Evolutionary conservation across 2,329 filamentous ascomycete species (phyloP), one percentile per base, ranked within the genome.

Genomic region (Ceratocystis smalleyi): DNA sequence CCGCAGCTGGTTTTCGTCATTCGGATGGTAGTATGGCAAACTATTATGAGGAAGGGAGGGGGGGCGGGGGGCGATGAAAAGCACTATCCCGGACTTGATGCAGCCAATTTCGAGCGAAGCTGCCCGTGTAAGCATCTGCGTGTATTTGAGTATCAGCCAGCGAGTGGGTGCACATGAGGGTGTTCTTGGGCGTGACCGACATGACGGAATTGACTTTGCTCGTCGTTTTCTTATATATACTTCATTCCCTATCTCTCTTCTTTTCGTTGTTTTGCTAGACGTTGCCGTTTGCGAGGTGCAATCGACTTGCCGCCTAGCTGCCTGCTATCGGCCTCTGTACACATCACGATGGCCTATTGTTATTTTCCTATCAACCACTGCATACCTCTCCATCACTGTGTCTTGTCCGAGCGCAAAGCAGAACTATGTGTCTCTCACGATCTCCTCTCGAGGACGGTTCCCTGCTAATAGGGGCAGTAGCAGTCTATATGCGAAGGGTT

Each of bases 1-100:
- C 10, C 61, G 59, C 43, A 66, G 65, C 49, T 66, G 65, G 65
- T 66, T 66, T 27, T 66, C 65, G 22, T 59, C 62, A 8, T 57
- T 66, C 54, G 65, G 65, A 10, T 66, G 65, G 65, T 66, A 61
- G 35, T 40, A 40, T 40, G 12, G 8, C 10, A 12, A 1, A 40
- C 35, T 40, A 40, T 35, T 40, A 40, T 35, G 8, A 40, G 35
- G 35, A 40, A 40, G 10, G 35, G 15, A 3, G 3, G 10, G 35
- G 15, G 10, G 12, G 10, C 10, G 15, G 10, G 3, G 10, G 35
- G 15, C 35, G 12, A 40, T 40, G 35, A 40, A 40, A 40, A 40
- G 10, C 35, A 40, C 35, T 40, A 40, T 15, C 15, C 5, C 35
- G 35, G 35, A 40, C 35, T 40, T 40, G 10, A 4, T 4, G 12